A percentile compares a stretch with the other conserved stretches of the same genome.
phyloP scores from a whole-genome alignment of 352 stramenopile genomes.

The Phytophthora aleatoria region DNA sequence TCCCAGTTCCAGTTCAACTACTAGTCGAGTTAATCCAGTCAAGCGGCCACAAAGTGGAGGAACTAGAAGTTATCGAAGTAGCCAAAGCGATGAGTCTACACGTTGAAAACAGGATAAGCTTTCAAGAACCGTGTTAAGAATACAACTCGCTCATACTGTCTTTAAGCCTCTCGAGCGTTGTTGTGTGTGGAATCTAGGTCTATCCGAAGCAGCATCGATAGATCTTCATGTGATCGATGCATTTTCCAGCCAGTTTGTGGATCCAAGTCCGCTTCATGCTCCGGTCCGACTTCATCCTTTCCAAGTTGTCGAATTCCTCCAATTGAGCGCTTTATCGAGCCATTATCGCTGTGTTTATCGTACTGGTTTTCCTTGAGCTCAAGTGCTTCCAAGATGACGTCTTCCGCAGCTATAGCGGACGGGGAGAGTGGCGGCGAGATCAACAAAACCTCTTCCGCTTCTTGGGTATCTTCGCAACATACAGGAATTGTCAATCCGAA shows the following conservation, averaged over 20 bases:
- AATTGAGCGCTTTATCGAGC: slow-evolving; percentile 1
- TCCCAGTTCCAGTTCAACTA: neutral
- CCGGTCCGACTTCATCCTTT: slow-evolving; percentile 19
- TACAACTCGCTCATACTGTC: slow-evolving; percentile 2
- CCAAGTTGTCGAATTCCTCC: slow-evolving; percentile 4
- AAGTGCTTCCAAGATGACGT: slow-evolving; percentile 26
- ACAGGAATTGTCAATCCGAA: slow-evolving; percentile 24
- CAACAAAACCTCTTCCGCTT: neutral
- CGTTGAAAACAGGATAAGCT: slow-evolving; percentile 1
- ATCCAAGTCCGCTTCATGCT: slow-evolving; percentile 21
- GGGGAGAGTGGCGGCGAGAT: slow-evolving; percentile 13
- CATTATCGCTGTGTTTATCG: neutral
- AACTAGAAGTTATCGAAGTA: slow-evolving; percentile 3
- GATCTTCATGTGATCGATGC: slow-evolving; percentile 26
- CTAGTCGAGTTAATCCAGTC: slow-evolving; percentile 3
- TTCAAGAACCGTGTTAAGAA: slow-evolving; percentile 8
- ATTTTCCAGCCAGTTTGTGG: slow-evolving; percentile 13
- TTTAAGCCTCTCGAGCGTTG: slow-evolving; percentile 32
- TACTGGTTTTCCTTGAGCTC: slow-evolving; percentile 25
- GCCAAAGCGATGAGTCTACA: slow-evolving; percentile 6
- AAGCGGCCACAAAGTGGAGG: slow-evolving; percentile 27
- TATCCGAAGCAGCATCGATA: slow-evolving; percentile 29
- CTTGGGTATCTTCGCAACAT: slow-evolving; percentile 1
- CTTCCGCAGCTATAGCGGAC: slow-evolving; percentile 13
- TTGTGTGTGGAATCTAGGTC: slow-evolving; percentile 28